Percentiles rank a stretch among this genome's conserved stretches.
phyloP scores from a whole-genome alignment of 441 rosid species.

The Croton setiger region DNA sequence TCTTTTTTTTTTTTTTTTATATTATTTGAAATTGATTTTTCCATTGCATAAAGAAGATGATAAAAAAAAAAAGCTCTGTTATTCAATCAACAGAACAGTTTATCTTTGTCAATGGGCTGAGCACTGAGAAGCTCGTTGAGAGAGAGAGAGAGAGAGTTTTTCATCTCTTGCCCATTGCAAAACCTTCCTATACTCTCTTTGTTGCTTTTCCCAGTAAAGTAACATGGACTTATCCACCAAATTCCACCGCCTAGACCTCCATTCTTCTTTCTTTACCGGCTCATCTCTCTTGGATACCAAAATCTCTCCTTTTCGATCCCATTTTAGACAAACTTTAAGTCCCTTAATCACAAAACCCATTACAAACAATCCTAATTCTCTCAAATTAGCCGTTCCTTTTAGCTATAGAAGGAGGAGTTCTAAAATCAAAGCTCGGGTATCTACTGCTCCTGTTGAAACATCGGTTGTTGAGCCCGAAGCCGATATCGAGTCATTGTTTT shows the following conservation, averaged over 20 bases:
- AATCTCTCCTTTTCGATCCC: constrained; percentile 24
- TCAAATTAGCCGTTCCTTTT: constrained; percentile 24
- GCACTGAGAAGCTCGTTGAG: constrained; percentile 13
- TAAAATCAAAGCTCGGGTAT: constrained; percentile 38
- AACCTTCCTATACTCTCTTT: background rate
- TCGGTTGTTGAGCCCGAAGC: constrained; percentile 37
- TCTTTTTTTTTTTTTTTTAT: no score
- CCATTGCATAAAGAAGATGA: background rate
- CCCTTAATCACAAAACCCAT: constrained; percentile 17
- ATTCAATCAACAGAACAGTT: no score
- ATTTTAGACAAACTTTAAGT: constrained; percentile 23
- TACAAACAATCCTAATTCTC: constrained; percentile 5
- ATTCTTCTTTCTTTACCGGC: constrained; percentile 45
- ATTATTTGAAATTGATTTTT: background rate
- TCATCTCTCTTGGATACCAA: constrained; percentile 1
- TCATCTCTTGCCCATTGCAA: background rate
- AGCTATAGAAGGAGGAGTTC: constrained; percentile 24
- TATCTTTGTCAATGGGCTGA: background rate
- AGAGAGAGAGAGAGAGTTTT: no score
- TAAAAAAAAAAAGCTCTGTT: no score
- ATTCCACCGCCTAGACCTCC: constrained; percentile 55
- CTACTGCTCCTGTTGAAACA: constrained; percentile 57
- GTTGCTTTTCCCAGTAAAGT: constrained; percentile 10
- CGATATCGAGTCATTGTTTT: constrained; percentile 75
- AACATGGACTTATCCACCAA: constrained; percentile 68